These are phyloP conservation scores for Chlorella sp. DNA, from an alignment of 139 green algal genomes.

Conservation along the genomic window DNA sequence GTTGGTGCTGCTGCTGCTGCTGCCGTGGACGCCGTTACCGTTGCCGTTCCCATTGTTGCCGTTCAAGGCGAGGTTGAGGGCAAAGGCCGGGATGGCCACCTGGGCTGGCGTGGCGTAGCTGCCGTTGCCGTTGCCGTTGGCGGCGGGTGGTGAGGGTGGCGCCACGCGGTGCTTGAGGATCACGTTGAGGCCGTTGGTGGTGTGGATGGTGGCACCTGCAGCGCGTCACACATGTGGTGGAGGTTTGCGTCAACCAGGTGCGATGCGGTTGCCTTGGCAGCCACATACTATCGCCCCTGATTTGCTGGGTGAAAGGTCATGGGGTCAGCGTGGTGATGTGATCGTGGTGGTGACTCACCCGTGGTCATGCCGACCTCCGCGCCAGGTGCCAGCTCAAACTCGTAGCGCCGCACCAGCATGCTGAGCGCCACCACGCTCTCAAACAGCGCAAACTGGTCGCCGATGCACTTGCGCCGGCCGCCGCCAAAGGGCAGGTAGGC, in stretches of 20 bases:
- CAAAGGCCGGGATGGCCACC: no score
- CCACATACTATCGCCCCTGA: no score
- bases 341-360: no score
- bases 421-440: conserved; percentile 77
- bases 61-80: no score
- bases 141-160: neutral
- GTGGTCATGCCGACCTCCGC: conserved; percentile 70
- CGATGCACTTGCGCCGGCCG: conserved; percentile 79
- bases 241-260: no score
- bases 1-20: neutral
- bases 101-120: neutral
- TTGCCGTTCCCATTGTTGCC: neutral
- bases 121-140: neutral
- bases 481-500: conserved; percentile 79
- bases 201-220: conserved; percentile 86
- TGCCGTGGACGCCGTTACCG: neutral
- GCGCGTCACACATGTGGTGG: no score
- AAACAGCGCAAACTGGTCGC: conserved; percentile 89
- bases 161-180: conserved; percentile 19
- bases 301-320: no score
- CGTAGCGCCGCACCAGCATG: conserved; percentile 78
- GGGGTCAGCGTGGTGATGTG: no score
- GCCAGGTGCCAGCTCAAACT: conserved; percentile 60
- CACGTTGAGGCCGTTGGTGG: conserved; percentile 65
- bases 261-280: no score